Evolutionary conservation across 2,329 filamentous ascomycete genomes (phyloP).

Genomic region (Alternaria consortialis): DNA sequence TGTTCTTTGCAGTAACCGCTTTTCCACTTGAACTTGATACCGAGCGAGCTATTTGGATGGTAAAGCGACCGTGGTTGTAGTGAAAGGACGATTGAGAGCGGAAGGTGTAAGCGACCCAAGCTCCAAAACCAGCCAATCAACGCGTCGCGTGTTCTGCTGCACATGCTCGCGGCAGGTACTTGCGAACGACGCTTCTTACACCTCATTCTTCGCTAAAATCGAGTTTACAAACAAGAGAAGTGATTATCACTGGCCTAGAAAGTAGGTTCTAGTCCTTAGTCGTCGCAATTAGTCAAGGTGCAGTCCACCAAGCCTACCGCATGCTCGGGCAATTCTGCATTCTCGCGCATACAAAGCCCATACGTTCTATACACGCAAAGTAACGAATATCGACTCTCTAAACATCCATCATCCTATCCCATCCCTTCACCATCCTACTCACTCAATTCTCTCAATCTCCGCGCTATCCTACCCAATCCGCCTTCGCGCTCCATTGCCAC

Average conservation of each 20-base stretch:
- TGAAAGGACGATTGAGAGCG: background rate
- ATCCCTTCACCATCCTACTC: background rate
- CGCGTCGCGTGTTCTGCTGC: background rate
- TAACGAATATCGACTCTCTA: background rate
- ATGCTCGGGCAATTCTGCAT: background rate
- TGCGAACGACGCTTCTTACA: background rate
- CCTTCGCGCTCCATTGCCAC: background rate
- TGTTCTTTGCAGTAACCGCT: background rate
- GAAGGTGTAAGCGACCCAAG: slow-evolving; percentile 14
- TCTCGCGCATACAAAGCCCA: background rate
- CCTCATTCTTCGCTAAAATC: background rate
- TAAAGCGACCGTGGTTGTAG: background rate
- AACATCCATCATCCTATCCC: background rate
- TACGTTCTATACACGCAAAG: background rate
- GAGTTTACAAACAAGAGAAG: too few relatives aligned
- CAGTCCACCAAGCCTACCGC: background rate
- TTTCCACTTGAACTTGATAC: background rate
- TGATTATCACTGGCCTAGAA: background rate
- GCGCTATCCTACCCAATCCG: background rate
- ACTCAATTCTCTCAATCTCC: background rate
- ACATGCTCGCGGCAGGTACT: background rate
- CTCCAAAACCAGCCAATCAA: slow-evolving; percentile 10
- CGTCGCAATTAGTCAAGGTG: background rate
- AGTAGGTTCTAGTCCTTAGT: background rate
- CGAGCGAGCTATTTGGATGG: too few relatives aligned